Evolutionary conservation across 768 basidiomycete genomes (phyloP), one percentile per base, ranked within the genome.

Genomic region (Boletus rubroflammeus): DNA sequence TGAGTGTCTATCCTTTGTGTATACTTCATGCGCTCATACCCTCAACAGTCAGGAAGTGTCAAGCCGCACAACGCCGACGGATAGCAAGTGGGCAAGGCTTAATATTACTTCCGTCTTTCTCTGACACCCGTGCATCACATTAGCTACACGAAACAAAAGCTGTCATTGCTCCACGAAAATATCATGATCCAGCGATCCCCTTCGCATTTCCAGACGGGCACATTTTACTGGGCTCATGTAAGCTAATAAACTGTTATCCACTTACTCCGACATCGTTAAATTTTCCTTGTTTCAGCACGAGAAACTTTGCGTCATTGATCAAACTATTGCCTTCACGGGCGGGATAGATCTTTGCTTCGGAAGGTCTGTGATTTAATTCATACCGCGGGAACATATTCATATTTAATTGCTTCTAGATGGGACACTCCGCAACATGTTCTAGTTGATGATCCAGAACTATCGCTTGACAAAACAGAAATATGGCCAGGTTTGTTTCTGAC

Each of bases 221-320:
- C 94, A 3, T 93, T 96, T 69, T 95, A 97, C 67, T 99, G 97
- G 97, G 95, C 96, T 26, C 97, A 98, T 73, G 94, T 96, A 65
- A 62, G 86, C 7, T 31, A 72, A 13, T 3, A 6, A 23, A 23
- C 19, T 5, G 9, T 14, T 25, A 14, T 44, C 11, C 25, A 13
- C 26, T 26, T 14, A 35, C 7, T 11, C 4, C 5, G 11, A 8
- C 10, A 11, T 40, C 13, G 3, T 32, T 29, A 25, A 52, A 8
- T 25, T 58, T 23, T 51, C 19, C 15, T 29, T 39, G 21, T 42
- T 25, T 25, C 56, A 95, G 92, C 97, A 98, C 70, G 97, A 99
- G 77, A 99, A 99, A 67, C 67, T 99, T 58, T 98, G 96, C 65
- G 93, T 98, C 14, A 90, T 99, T 56, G 97, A 99, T 67, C 90